Conservation (phyloP, 129 eudicot species). For the Centrapalus pauciflorus region DNA sequence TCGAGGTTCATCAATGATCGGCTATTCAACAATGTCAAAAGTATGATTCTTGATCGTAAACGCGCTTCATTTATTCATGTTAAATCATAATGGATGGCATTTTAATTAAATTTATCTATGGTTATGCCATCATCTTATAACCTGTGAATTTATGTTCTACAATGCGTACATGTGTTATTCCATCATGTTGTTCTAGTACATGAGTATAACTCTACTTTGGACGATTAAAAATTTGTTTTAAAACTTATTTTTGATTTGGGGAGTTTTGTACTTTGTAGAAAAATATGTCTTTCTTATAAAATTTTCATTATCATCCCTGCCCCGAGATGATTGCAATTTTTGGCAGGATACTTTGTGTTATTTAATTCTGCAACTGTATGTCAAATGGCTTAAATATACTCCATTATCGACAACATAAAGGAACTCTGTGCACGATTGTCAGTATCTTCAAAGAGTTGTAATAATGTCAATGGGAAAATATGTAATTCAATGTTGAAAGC, state of each 20-base stretch:
- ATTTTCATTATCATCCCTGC: neutral
- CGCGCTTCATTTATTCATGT: neutral
- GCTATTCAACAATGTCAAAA: constrained; percentile 45
- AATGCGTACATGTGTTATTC: neutral
- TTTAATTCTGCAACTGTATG: neutral
- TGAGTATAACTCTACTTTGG: neutral
- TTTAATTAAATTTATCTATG: too few species aligned
- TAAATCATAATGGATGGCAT: neutral
- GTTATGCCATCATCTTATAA: neutral
- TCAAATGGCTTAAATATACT: neutral
- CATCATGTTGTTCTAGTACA: neutral
- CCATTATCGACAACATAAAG: neutral
- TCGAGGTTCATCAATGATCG: constrained; percentile 38
- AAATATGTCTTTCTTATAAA: neutral
- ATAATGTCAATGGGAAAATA: neutral
- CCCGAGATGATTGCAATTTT: too few species aligned
- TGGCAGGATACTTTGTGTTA: neutral
- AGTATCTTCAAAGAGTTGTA: neutral
- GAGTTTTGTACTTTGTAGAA: too few species aligned
- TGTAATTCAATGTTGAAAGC: neutral
- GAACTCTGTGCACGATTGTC: neutral
- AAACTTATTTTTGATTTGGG: neutral
- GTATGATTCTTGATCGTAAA: constrained; percentile 22
- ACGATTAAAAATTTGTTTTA: neutral
- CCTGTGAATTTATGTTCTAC: neutral